phyloP scores from a whole-genome alignment of 495 filamentous ascomycete genomes.

The Penicillium egyptiacum region DNA sequence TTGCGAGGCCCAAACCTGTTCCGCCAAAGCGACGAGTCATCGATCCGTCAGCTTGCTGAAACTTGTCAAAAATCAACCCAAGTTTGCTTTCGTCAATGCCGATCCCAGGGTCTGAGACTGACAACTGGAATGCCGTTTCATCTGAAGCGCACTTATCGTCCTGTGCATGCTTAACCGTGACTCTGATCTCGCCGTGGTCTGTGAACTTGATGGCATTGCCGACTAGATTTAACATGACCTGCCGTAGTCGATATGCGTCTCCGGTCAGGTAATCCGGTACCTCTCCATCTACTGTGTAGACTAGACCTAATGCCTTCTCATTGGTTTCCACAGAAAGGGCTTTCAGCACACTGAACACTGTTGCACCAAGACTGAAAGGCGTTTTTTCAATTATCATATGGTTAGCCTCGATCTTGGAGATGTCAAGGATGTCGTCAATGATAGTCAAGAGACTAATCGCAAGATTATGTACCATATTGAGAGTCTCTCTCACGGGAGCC shows the following conservation, averaged over 20 bases:
- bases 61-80: constrained; percentile 74
- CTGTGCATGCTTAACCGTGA: constrained; percentile 53
- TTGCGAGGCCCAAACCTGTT: constrained; percentile 74
- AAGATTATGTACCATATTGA: constrained; percentile 91
- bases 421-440: constrained; percentile 84
- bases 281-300: constrained; percentile 52
- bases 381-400: constrained; percentile 80
- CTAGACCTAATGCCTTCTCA: constrained; percentile 65
- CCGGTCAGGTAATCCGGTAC: constrained; percentile 49
- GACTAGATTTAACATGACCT: constrained; percentile 78
- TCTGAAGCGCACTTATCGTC: constrained; percentile 47
- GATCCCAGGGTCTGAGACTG: constrained; percentile 76
- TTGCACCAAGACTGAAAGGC: constrained; percentile 54
- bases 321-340: constrained; percentile 83
- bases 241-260: constrained; percentile 74
- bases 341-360: constrained; percentile 54
- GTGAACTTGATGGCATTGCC: constrained; percentile 89
- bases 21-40: constrained; percentile 83
- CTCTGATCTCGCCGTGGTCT: constrained; percentile 63
- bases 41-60: constrained; percentile 87
- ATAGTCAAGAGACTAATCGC: constrained; percentile 75
- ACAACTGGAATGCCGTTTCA: constrained; percentile 49
- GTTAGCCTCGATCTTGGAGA: constrained; percentile 74
- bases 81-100: constrained; percentile 74
- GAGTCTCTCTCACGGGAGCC: constrained; percentile 78